These are phyloP conservation scores for Claviceps sp. DNA, from an alignment of 2,329 filamentous ascomycete genomes.

Conservation along the genomic window DNA sequence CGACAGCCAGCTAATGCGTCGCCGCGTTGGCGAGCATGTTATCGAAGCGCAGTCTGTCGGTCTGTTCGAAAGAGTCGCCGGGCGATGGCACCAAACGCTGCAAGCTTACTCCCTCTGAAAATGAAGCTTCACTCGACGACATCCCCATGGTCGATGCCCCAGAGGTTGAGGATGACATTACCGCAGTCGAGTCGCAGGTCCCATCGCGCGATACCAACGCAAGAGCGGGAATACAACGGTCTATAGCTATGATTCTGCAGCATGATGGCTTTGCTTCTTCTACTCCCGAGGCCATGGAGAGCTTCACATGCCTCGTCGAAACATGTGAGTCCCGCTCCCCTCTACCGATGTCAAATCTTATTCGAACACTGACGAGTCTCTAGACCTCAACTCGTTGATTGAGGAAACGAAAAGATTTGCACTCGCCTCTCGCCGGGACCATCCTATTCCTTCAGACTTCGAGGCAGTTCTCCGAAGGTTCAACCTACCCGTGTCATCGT, in stretches of 20 bases:
- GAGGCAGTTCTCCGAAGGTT: constrained; percentile 37
- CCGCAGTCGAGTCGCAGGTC: constrained; percentile 10
- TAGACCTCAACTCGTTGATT: constrained; percentile 38
- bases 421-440: constrained; percentile 34
- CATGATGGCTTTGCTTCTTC: constrained; percentile 46
- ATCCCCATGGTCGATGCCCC: not conserved
- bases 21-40: constrained; percentile 12
- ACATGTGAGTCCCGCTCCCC: constrained; percentile 32
- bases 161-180: constrained; percentile 7
- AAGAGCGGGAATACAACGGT: constrained; percentile 32
- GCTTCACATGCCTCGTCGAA: constrained; percentile 41
- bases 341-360: not conserved
- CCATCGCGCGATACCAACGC: constrained; percentile 21
- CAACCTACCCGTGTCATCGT: constrained; percentile 35
- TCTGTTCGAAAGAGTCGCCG: constrained; percentile 12
- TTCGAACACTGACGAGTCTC: constrained; percentile 8
- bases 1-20: not conserved
- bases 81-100: constrained; percentile 19
- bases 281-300: constrained; percentile 43
- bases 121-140: not conserved
- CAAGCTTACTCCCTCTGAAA: not conserved
- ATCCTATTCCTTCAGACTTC: constrained; percentile 44
- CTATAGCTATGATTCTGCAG: constrained; percentile 40
- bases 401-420: constrained; percentile 33
- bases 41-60: constrained; percentile 24